These are phyloP conservation scores for Didymella glomerata DNA, from an alignment of 2,329 filamentous ascomycete species.

Conservation along the genomic window DNA sequence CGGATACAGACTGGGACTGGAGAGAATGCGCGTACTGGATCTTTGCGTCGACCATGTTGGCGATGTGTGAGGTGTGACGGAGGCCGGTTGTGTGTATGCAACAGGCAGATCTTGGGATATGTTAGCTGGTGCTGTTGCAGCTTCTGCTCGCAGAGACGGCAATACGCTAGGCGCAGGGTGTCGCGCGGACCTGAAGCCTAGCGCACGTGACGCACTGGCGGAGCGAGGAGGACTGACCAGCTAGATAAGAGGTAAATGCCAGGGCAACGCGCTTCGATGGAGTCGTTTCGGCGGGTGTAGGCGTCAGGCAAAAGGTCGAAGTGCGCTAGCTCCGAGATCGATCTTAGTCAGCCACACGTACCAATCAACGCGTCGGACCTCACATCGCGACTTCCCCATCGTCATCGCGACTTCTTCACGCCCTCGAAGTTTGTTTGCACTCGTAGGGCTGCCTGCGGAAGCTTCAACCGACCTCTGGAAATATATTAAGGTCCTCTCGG, in stretches of 20 bases:
- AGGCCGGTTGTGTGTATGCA: slow-evolving; percentile 8
- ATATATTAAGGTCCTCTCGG: slow-evolving; percentile 10
- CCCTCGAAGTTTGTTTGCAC: slow-evolving; percentile 21
- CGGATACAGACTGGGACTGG: not conserved
- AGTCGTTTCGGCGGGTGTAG: slow-evolving; percentile 35
- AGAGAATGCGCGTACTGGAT: slow-evolving; percentile 50
- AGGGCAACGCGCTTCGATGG: slow-evolving; percentile 43
- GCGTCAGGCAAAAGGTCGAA: slow-evolving; percentile 36
- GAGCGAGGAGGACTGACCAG: slow-evolving; percentile 28
- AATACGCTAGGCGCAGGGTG: slow-evolving; percentile 18
- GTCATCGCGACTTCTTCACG: slow-evolving; percentile 24
- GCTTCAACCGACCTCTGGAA: not conserved
- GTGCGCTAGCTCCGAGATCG: slow-evolving; percentile 23
- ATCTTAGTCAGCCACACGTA: slow-evolving; percentile 15
- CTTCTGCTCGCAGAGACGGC: slow-evolving; percentile 32
- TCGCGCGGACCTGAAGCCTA: slow-evolving; percentile 23
- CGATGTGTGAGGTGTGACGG: slow-evolving; percentile 7
- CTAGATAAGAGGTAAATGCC: slow-evolving; percentile 33
- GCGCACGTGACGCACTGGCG: slow-evolving; percentile 35
- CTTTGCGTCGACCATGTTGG: slow-evolving; percentile 52
- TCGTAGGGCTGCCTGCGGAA: slow-evolving; percentile 29
- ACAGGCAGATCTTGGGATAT: slow-evolving; percentile 22
- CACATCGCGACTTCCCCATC: slow-evolving; percentile 9
- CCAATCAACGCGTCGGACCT: slow-evolving; percentile 38
- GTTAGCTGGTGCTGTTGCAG: slow-evolving; percentile 31